Evolutionary conservation across 306 rosid genomes (phyloP).

Genomic region (Lathyrus tuberosus): DNA sequence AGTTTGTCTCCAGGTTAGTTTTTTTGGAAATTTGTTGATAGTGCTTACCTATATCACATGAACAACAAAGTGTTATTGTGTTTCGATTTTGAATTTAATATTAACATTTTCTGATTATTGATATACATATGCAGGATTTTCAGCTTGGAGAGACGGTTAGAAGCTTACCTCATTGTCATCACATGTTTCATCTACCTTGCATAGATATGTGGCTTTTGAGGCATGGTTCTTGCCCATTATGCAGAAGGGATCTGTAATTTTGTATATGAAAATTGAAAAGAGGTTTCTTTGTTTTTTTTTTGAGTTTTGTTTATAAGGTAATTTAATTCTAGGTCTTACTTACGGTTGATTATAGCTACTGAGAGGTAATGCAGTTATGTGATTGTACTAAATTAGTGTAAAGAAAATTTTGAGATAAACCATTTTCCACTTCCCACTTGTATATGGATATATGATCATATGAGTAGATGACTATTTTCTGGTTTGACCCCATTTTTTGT

Average conservation of each 20-base stretch:
- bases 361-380: constrained; percentile 40
- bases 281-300: constrained; percentile 33
- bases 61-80: background rate
- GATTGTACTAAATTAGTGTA: constrained; percentile 56
- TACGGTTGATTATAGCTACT: constrained; percentile 39
- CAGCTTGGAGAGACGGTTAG: constrained; percentile 93
- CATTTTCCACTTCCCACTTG: constrained; percentile 36
- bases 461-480: constrained; percentile 32
- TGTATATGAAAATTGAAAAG: constrained; percentile 48
- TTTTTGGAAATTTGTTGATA: background rate
- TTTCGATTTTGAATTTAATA: constrained; percentile 23
- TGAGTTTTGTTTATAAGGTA: constrained; percentile 53
- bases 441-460: constrained; percentile 14
- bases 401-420: constrained; percentile 54
- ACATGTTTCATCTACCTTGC: constrained; percentile 97
- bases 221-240: constrained; percentile 97
- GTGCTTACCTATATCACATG: too few species aligned
- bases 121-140: constrained; percentile 68
- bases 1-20: constrained; percentile 92
- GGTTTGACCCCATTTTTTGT: background rate
- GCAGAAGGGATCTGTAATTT: constrained; percentile 95
- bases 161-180: constrained; percentile 96
- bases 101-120: constrained; percentile 39
- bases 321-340: constrained; percentile 50
- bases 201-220: constrained; percentile 95